A percentile compares a stretch with the other conserved stretches of the same genome.
phyloP scores from a whole-genome alignment of 768 basidiomycete genomes.

The Trametes sanguinea region DNA sequence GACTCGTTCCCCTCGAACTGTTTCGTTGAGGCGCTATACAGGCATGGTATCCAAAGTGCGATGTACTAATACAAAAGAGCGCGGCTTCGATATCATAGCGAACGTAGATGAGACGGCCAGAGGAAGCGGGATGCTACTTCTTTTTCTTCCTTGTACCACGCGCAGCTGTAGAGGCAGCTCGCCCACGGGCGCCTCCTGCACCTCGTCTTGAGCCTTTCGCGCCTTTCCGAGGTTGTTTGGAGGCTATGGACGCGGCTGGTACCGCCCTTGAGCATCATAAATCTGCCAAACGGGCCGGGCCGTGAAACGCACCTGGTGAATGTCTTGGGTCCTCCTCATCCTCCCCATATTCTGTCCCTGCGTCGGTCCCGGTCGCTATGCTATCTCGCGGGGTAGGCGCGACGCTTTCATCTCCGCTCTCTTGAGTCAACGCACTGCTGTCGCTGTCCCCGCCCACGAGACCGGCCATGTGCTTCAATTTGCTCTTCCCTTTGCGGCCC shows the following conservation, averaged over 20 bases:
- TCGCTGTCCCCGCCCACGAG: constrained; percentile 83
- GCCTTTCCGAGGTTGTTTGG: constrained; percentile 31
- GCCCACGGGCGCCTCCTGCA: constrained; percentile 34
- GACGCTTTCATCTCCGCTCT: constrained; percentile 74
- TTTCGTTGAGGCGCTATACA: background rate
- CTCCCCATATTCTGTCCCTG: constrained; percentile 64
- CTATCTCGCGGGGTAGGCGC: constrained; percentile 65
- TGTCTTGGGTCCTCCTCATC: constrained; percentile 68
- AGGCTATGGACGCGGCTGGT: constrained; percentile 21
- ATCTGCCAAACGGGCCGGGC: background rate
- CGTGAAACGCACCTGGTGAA: constrained; percentile 52
- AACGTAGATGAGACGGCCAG: background rate
- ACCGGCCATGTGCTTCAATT: constrained; percentile 61
- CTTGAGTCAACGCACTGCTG: constrained; percentile 80
- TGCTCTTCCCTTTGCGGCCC: constrained; percentile 47
- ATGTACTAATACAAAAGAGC: constrained; percentile 14
- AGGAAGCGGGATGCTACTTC: constrained; percentile 31
- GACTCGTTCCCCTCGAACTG: background rate
- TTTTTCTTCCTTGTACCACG: constrained; percentile 51
- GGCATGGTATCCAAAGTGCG: background rate
- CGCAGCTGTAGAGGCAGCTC: constrained; percentile 33
- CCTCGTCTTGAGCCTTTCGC: constrained; percentile 33
- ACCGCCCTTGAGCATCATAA: background rate
- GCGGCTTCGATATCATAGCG: constrained; percentile 7
- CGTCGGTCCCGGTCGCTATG: constrained; percentile 71